Base-by-base conservation (phyloP, 2,329 filamentous ascomycete species). In the Curvularia eragrostidis region DNA sequence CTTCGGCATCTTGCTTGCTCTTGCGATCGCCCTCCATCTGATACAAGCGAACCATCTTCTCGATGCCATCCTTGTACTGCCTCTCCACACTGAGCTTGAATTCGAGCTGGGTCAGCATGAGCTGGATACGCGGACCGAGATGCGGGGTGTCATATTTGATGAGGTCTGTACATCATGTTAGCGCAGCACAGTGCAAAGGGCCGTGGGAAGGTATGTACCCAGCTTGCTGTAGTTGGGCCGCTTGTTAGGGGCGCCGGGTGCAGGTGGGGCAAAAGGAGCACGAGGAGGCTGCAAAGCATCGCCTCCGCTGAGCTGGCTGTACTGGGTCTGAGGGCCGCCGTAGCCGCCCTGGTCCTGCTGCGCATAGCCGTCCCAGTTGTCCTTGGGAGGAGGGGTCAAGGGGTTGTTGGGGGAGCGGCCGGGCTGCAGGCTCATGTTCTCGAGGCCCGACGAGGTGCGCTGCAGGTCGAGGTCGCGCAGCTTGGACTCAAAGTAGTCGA, bases 71-170 rank as follows among this genome's bases (percentile, higher is more conserved):
- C 66, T 98, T 93, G 79, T 99, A 99, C 79, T 99, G 95, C 76
- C 97, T 96, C 77, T 99, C 95, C 26, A 99, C 95, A 66, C 95
- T 97, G 61, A 99, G 85, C 81, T 99, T 99, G 83, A 99, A 99
- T 78, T 98, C 93, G 63, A 99, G 89, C 78, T 99, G 95, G 47
- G 95, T 96, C 73, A 99, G 83, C 95, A 99, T 99, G 72, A 98
- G 90, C 81, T 99, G 95, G 72, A 99, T 99, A 67, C 96, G 93
- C 59, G 95, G 94, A 32, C 95, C 95, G 62, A 99, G 88, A 76
- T 97, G 91, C 18, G 91, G 91, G 30, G 93, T 97, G 75, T 99
- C 95, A 80, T 96, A 97, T 87, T 98, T 98, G 81, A 99, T 97
- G 63, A 99, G 83, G 79, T 99, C 95, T 97, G 67, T 21, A 46